A percentile compares a stretch with the other conserved stretches of the same genome.
Evolutionary conservation across 202 grass and related monocot genomes (phyloP).

Genomic region (Cymbopogon flexuosus): DNA sequence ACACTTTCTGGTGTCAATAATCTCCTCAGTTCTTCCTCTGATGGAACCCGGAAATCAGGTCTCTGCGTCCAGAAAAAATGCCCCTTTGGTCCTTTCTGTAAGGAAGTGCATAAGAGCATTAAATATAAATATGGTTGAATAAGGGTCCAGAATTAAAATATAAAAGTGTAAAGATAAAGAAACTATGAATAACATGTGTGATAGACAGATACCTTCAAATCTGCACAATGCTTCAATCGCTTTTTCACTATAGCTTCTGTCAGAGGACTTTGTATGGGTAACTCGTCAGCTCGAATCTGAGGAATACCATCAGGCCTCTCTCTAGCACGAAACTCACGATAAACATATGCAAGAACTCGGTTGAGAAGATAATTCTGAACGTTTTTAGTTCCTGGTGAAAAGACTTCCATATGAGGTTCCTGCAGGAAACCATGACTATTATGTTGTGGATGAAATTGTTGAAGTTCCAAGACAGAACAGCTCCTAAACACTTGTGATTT

Average conservation of each 20-base stretch:
- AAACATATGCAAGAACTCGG: constrained; percentile 70
- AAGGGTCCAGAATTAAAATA: background rate
- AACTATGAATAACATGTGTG: background rate
- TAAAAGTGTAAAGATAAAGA: background rate
- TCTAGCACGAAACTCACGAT: constrained; percentile 88
- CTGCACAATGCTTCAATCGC: constrained; percentile 85
- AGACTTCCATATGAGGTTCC: constrained; percentile 97
- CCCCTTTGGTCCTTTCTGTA: constrained; percentile 60
- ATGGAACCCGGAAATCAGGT: constrained; percentile 76
- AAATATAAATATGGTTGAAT: constrained; percentile 29
- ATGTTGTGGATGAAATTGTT: constrained; percentile 20
- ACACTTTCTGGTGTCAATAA: constrained; percentile 79
- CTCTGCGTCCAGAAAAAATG: constrained; percentile 56
- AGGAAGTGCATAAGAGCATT: constrained; percentile 20
- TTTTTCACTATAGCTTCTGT: constrained; percentile 75
- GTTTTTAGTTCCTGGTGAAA: constrained; percentile 68
- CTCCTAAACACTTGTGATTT: background rate
- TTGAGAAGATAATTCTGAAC: constrained; percentile 78
- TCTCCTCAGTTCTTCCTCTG: constrained; percentile 88
- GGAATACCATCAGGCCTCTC: constrained; percentile 65
- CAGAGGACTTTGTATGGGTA: constrained; percentile 71
- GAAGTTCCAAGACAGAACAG: constrained; percentile 1
- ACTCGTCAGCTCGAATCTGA: constrained; percentile 69
- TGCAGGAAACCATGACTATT: constrained; percentile 37
- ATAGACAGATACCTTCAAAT: constrained; percentile 53